These are phyloP conservation scores for Ceratocystis smalleyi DNA, from an alignment of 2,329 filamentous ascomycete species.

Conservation along the genomic window DNA sequence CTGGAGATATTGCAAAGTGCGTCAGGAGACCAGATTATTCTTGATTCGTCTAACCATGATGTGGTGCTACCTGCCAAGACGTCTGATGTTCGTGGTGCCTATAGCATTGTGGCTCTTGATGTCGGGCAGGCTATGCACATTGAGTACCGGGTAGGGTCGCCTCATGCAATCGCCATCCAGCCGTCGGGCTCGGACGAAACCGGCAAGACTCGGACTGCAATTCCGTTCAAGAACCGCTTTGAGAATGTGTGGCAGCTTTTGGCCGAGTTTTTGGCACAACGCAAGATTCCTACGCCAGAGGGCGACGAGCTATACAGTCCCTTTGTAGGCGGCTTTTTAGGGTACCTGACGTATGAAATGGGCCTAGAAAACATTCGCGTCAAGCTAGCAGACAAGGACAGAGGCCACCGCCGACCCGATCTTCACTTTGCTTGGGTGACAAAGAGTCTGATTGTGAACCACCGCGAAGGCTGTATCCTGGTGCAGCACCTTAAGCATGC, in stretches of 20 bases:
- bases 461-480: slow-evolving; percentile 43
- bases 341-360: slow-evolving; percentile 73
- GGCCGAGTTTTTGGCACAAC: slow-evolving; percentile 29
- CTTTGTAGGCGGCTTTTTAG: slow-evolving; percentile 74
- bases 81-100: slow-evolving; percentile 40
- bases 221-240: slow-evolving; percentile 20
- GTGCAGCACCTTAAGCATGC: slow-evolving; percentile 47
- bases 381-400: slow-evolving; percentile 20
- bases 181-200: background rate
- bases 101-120: slow-evolving; percentile 58
- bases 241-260: slow-evolving; percentile 36
- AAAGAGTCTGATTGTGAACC: slow-evolving; percentile 63
- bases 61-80: slow-evolving; percentile 26
- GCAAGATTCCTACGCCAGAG: slow-evolving; percentile 19
- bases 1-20: slow-evolving; percentile 32
- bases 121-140: slow-evolving; percentile 40
- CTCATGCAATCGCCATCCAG: slow-evolving; percentile 21
- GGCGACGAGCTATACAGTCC: slow-evolving; percentile 23
- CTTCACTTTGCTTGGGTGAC: slow-evolving; percentile 63
- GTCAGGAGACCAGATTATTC: slow-evolving; percentile 35
- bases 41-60: slow-evolving; percentile 39
- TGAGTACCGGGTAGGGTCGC: slow-evolving; percentile 40
- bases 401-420: slow-evolving; percentile 42
- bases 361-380: slow-evolving; percentile 49
- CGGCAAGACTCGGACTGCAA: slow-evolving; percentile 18